Conservation (phyloP, 441 rosid species). For the Gossypium aridum region DNA sequence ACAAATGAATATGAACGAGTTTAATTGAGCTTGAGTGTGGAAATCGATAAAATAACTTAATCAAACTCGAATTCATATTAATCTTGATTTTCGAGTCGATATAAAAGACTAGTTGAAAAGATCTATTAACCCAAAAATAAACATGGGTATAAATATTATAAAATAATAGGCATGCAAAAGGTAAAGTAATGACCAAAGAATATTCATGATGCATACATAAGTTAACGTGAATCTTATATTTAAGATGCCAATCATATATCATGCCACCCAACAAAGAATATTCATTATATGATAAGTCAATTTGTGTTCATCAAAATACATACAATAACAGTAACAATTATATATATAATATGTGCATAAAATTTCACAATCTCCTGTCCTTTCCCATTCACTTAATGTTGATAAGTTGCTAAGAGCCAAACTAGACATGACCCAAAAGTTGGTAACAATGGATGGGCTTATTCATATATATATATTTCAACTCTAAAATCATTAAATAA, state of each 20-base stretch:
- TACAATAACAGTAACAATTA: neutral
- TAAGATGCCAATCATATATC: neutral
- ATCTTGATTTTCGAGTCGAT: too few species aligned
- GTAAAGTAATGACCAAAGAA: neutral
- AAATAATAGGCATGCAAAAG: neutral
- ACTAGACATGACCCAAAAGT: conserved; percentile 5
- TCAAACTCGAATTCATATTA: too few species aligned
- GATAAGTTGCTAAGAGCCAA: neutral
- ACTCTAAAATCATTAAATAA: neutral
- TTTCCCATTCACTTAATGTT: neutral
- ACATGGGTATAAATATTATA: neutral
- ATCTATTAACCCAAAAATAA: too few species aligned
- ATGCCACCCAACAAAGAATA: neutral
- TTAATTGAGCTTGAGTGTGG: too few species aligned
- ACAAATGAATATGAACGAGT: too few species aligned
- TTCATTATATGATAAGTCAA: neutral
- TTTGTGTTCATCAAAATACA: neutral
- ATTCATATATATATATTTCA: neutral
- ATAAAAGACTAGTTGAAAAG: too few species aligned
- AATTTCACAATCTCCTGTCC: too few species aligned
- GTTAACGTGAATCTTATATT: neutral
- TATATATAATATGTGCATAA: too few species aligned
- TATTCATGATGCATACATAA: neutral
- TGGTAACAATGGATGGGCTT: neutral
- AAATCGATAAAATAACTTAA: too few species aligned